Base-by-base conservation (phyloP, 257 asterid species). In the Fraxinus quadrangulata region DNA sequence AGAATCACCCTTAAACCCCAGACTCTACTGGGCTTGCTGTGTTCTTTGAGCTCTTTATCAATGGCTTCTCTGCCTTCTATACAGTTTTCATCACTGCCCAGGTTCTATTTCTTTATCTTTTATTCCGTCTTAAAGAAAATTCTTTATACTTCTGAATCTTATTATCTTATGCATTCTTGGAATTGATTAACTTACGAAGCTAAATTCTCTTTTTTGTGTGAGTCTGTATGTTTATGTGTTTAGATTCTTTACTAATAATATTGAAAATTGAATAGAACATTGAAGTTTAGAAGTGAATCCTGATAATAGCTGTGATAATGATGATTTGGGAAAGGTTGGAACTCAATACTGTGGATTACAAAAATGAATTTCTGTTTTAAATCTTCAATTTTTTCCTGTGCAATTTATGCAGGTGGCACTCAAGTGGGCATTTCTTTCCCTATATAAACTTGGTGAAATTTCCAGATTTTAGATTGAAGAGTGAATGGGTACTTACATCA, bases 1-100 rank as follows among this genome's bases (percentile, higher is more conserved):
- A 34, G 21, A 68, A 72, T 74, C 70, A 76, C 81, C 86, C 83
- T 80, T 80, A 87, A 91, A 89, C 89, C 95, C 89, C 92, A 37
- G 56, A 24, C 17, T 26, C 16, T 13, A 72, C 74, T 70, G 63
- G 78, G 61, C 33, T 77, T 81, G 82, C 72, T 81, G 90, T 80
- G 87, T 73, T 83, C 71, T 80, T 77, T 70, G 78, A 85, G 84
- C 79, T 73, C 85, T 72, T 67, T 76, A 67, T 37, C 26, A 56
- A 92, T 94, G 98, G 94, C 94, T 83, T 85, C 88, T 77, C 74
- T 89, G 68, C 85, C 94, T 73, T 88, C 87, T 77, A 77, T 90
- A 6, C 94, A 87, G 67, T 84, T 88, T 73, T 75, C 92, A 42
- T 80, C 89, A 69, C 76, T 85, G 31, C 92, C 97, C 92, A 92